Percentiles rank a stretch among this genome's conserved stretches.
Evolutionary conservation across 257 asterid species (phyloP).

Genomic region (Asclepias syriaca): DNA sequence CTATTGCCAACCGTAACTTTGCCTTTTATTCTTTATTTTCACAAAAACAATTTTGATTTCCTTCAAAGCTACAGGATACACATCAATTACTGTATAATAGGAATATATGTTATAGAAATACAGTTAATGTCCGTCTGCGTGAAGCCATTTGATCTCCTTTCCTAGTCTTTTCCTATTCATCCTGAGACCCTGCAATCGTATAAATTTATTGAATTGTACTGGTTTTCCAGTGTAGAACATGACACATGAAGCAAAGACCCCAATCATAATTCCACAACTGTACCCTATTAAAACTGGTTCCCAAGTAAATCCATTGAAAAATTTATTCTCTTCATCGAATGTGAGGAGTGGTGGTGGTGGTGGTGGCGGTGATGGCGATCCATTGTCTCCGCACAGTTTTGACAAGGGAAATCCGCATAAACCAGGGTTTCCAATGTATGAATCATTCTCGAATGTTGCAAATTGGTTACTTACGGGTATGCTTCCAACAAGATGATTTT

Average conservation of each 20-base stretch:
- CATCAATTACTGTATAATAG: too few species aligned
- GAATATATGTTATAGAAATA: too few species aligned
- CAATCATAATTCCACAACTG: conserved; percentile 21
- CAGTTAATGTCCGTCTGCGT: too few species aligned
- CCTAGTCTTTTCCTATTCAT: conserved; percentile 9
- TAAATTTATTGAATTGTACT: conserved; percentile 11
- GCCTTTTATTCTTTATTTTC: too few species aligned
- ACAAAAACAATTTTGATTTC: too few species aligned
- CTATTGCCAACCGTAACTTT: too few species aligned
- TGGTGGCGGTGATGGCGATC: neutral
- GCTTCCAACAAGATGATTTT: conserved; percentile 1
- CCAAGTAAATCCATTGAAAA: conserved; percentile 22
- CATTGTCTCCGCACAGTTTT: conserved; percentile 1
- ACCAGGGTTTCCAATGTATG: conserved; percentile 17
- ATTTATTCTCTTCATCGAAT: neutral
- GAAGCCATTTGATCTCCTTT: conserved; percentile 3
- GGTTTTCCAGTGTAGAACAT: conserved; percentile 25
- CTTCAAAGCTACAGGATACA: too few species aligned
- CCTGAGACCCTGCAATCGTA: neutral
- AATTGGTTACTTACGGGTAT: conserved; percentile 15
- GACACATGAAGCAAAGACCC: conserved; percentile 10
- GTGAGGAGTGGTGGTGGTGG: neutral
- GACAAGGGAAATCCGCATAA: conserved; percentile 28
- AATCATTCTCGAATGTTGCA: conserved; percentile 12
- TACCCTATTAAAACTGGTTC: conserved; percentile 26